phyloP scores from a whole-genome alignment of 208 protist species.

The Leishmania tarentolae region DNA sequence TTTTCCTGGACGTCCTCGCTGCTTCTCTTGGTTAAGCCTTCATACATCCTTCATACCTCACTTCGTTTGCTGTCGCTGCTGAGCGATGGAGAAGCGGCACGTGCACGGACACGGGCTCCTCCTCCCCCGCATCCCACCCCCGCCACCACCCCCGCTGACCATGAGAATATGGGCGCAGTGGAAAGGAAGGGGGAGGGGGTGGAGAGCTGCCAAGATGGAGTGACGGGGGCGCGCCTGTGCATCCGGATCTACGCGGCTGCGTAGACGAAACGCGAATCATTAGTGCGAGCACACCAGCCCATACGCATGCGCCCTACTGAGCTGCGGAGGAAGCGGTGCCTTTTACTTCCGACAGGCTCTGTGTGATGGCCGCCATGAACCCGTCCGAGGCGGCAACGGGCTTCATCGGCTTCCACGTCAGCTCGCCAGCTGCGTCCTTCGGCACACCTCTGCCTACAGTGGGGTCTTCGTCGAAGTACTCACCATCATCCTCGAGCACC shows the following conservation, averaged over 20 bases:
- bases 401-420: conserved; percentile 49
- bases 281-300: neutral
- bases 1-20: neutral
- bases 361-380: conserved; percentile 30
- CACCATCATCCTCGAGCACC: conserved; percentile 68
- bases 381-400: conserved; percentile 26
- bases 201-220: neutral
- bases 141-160: neutral
- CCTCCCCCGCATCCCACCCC: neutral
- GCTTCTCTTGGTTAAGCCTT: too few relatives aligned
- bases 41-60: too few relatives aligned
- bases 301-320: neutral
- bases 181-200: neutral
- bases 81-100: neutral
- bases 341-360: conserved; percentile 8
- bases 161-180: neutral
- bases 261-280: neutral
- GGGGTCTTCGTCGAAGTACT: conserved; percentile 85
- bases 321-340: neutral
- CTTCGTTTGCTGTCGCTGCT: neutral
- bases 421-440: conserved; percentile 48
- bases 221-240: neutral
- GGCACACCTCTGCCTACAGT: conserved; percentile 77
- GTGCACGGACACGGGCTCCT: neutral
- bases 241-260: neutral